Evolutionary conservation across 2,329 filamentous ascomycete genomes (phyloP), one percentile per base, ranked within the genome.

Genomic region (Parastagonospora avenae): DNA sequence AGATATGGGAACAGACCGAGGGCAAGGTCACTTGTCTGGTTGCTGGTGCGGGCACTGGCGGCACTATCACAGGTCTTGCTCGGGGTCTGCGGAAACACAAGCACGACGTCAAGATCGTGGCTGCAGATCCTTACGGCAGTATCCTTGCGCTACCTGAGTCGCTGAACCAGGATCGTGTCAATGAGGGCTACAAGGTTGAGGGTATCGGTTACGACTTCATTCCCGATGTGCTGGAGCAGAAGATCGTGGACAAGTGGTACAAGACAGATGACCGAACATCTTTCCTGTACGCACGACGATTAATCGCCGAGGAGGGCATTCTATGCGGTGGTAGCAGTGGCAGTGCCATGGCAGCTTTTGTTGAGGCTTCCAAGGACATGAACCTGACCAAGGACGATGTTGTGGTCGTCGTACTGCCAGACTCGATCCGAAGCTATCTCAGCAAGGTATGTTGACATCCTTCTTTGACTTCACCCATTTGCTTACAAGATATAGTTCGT

Each of bases 131-230:
- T 0, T 85, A 92, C 42, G 94, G 94, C 45, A 96, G 91, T 51
- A 92, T 97, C 62, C 82, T 99, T 42, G 94, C 94, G 8, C 68
- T 96, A 29, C 94, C 94, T 2, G 85, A 89, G 60, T 67, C 75
- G 5, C 79, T 99, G 62, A 99, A 99, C 74, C 80, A 90, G 41
- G 88, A 90, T 58, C 85, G 87, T 70, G 83, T 84, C 54, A 93
- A 97, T 68, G 86, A 91, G 74, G 81, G 87, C 1, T 99, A 99
- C 80, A 97, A 99, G 79, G 94, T 99, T 1, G 94, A 99, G 78
- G 94, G 94, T 37, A 99, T 99, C 66, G 94, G 94, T 15, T 99
- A 99, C 74, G 94, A 99, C 74, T 99, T 99, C 74, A 89, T 99
- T 52, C 94, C 95, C 6, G 91, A 97, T 19, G 95, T 99, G 4